phyloP scores from a whole-genome alignment of 1,284 basidiomycete genomes.

The Marasmius fiardii region DNA sequence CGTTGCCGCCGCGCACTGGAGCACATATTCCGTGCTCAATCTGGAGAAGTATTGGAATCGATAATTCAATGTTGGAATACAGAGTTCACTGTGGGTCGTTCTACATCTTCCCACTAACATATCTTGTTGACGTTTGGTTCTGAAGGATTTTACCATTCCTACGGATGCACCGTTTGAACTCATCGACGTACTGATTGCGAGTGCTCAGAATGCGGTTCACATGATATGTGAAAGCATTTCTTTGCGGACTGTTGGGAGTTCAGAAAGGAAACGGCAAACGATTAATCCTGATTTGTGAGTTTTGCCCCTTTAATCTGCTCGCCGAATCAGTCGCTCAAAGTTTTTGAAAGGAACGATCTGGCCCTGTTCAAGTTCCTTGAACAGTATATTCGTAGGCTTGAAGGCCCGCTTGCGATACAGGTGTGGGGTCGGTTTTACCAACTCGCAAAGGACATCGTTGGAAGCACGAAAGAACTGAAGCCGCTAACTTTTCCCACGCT shows the following conservation, averaged over 20 bases:
- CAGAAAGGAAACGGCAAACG: constrained; percentile 58
- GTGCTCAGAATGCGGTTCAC: constrained; percentile 85
- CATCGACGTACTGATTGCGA: constrained; percentile 80
- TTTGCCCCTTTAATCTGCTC: neutral
- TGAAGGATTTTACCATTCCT: constrained; percentile 32
- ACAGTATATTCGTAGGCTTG: constrained; percentile 80
- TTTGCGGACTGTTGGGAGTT: constrained; percentile 45
- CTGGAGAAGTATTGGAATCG: constrained; percentile 80
- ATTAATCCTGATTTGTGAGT: constrained; percentile 67
- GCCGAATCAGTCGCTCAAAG: constrained; percentile 1
- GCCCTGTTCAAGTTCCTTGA: constrained; percentile 85
- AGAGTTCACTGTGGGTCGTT: constrained; percentile 41
- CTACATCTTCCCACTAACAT: constrained; percentile 5
- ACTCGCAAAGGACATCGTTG: constrained; percentile 77
- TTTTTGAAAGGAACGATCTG: constrained; percentile 53
- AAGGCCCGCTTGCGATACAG: constrained; percentile 87
- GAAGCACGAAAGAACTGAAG: constrained; percentile 60
- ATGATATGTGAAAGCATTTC: constrained; percentile 86
- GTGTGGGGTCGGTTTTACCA: constrained; percentile 84
- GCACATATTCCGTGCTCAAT: constrained; percentile 79
- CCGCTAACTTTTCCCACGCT: constrained; percentile 72
- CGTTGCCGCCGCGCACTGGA: constrained; percentile 81
- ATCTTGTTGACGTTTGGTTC: constrained; percentile 7
- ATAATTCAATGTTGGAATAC: constrained; percentile 79
- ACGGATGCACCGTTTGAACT: constrained; percentile 74